Evolutionary conservation across 257 asterid genomes (phyloP), one percentile per base, ranked within the genome.

Genomic region (Osmanthus fragrans): DNA sequence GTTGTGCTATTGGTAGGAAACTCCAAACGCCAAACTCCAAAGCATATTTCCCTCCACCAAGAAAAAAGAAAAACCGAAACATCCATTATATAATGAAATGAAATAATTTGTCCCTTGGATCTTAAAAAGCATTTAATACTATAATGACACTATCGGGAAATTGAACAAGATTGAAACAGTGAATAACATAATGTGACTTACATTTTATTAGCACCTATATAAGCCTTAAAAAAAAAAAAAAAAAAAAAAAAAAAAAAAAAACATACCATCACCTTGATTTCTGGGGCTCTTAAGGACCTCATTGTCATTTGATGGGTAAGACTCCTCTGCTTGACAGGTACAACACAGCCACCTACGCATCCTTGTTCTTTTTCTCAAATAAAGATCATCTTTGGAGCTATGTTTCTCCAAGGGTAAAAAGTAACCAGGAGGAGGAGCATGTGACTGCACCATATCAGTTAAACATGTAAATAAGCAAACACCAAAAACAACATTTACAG

Each of bases 271-370:
- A 76, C 75, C 81, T 74, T 81, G 78, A 82, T 83, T 84, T 81
- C 89, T 83, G 45, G 94, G 97, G 85, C 92, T 89, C 86, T 89
- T 93, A 69, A 86, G 87, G 86, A 86, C 92, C 86, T 90, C 97
- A 74, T 80, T 84, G 86, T 91, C 98, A 39, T 85, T 65, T 40
- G 90, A 80, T 7, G 85, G 90, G 77, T 87, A 87, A 67, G 96
- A 74, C 83, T 93, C 94, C 85, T 93, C 98, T 56, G 78, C 89
- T 66, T 88, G 89, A 82, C 94, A 87, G 73, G 88, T 82, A 78
- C 97, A 93, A 75, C 98, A 91, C 78, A 93, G 82, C 98, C 98
- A 93, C 92, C 93, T 89, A 34, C 97, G 92, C 98, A 93, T 92
- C 86, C 92, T 91, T 78, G 88, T 77, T 81, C 87, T 88, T 91